Conservation (phyloP, 2,329 filamentous ascomycete species). For the Alternaria triticimaculans region DNA sequence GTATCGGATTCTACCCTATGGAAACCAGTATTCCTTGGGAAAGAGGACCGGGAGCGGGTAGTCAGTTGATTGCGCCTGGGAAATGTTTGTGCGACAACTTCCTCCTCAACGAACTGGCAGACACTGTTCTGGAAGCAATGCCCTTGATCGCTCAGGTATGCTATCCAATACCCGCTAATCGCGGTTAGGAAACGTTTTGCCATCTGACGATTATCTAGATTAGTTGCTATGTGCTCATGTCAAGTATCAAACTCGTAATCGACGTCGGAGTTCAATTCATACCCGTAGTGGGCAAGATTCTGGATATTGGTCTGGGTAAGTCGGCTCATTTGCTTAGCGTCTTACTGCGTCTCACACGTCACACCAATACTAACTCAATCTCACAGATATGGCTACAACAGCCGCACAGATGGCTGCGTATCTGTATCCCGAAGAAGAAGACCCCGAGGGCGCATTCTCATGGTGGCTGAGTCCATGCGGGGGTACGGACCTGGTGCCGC, state of each 20-base stretch:
- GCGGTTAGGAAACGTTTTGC: too few species aligned
- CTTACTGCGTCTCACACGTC: too few species aligned
- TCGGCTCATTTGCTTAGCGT: too few species aligned
- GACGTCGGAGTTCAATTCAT: constrained; percentile 7
- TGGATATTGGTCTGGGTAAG: constrained; percentile 2
- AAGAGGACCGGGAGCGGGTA: neutral
- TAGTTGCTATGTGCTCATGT: constrained; percentile 14
- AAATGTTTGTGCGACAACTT: constrained; percentile 10
- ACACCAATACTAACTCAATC: too few species aligned
- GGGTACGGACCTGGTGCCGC: constrained; percentile 5
- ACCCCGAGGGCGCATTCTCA: constrained; percentile 8
- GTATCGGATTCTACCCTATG: constrained; percentile 1
- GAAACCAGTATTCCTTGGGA: constrained; percentile 5
- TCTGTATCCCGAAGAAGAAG: constrained; percentile 5
- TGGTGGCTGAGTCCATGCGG: constrained; percentile 19
- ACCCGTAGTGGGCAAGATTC: constrained; percentile 1
- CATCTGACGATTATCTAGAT: neutral
- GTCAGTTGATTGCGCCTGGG: neutral
- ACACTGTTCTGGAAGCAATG: constrained; percentile 12
- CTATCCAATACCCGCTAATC: neutral
- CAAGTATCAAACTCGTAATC: constrained; percentile 8
- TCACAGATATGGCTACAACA: constrained; percentile 4
- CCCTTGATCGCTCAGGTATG: constrained; percentile 14
- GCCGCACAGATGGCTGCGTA: constrained; percentile 10
- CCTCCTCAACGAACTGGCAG: constrained; percentile 12